Evolutionary conservation across 192 early-diverging fungal genomes (phyloP), one percentile per base, ranked within the genome.

Genomic region (Martensiomyces pterosporus): DNA sequence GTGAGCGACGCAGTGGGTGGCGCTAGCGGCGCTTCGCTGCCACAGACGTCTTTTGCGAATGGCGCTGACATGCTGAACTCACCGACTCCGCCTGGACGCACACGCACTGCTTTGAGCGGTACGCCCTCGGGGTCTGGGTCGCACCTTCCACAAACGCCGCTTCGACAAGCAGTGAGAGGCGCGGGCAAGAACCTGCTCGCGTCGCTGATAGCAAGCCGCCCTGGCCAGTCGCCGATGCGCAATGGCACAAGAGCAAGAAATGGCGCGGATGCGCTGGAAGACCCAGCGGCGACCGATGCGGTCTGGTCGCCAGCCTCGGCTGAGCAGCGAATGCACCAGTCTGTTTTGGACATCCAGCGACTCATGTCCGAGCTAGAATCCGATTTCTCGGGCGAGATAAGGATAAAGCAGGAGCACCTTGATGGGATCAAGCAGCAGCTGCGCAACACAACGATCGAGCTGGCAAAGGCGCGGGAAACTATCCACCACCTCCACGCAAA

Each of bases 321-420:
- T 3, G 63, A 73, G 38, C 49, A 51, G 43, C 70, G 70, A 26
- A 66, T 73, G 63, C 70, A 58, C 47, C 53, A 73, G 42, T 75
- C 66, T 33, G 61, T 75, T 23, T 38, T 45, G 42, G 58, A 70
- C 38, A 78, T 90, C 23, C 86, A 88, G 57, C 79, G 77, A 46
- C 63, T 87, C 42, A 77, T 88, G 33, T 65, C 81, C 10, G 80
- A 83, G 13, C 49, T 87, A n/a, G 88, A 90, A 48, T 67, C 71
- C 0, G 81, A 90, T 24, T 86, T 80, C 52, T 59, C 76, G 2
- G 79, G 75, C 9, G 78, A 85, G 29, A 67, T 88, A 32, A 55
- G 69, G 37, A 29, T 59, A 23, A 79, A 83, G 43, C 79, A 88
- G 14, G 52, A 62, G 12, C 70, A 81, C 43, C 60, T 87, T 29